These are phyloP conservation scores for Tephrocybe sp. DNA, from an alignment of 768 basidiomycete genomes.

Conservation along the genomic window DNA sequence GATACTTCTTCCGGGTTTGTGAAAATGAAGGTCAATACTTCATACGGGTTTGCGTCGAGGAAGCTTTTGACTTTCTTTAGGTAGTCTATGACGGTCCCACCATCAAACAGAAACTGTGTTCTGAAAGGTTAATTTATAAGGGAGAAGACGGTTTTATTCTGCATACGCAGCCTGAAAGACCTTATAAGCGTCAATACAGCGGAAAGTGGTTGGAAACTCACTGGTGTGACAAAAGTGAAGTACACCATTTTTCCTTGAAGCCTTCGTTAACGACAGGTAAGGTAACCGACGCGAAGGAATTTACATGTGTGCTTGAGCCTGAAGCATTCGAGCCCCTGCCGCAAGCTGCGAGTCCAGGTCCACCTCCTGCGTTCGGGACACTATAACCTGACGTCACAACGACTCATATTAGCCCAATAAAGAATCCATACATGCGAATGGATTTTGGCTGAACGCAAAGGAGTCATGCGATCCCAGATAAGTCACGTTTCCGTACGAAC, in stretches of 20 bases:
- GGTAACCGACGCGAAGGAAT: no score
- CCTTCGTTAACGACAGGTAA: not conserved
- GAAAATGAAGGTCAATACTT: conserved; percentile 64
- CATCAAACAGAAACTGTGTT: conserved; percentile 48
- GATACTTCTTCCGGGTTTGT: conserved; percentile 62
- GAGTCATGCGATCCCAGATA: conserved; percentile 58
- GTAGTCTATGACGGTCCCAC: conserved; percentile 50
- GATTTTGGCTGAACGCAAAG: conserved; percentile 48
- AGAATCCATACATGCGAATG: conserved; percentile 38
- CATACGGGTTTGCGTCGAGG: conserved; percentile 60
- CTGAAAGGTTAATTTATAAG: not conserved
- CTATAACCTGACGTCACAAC: conserved; percentile 23
- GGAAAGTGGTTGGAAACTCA: conserved; percentile 17
- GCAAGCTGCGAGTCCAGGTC: conserved; percentile 31
- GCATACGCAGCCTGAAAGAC: conserved; percentile 33
- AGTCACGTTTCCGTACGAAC: conserved; percentile 53
- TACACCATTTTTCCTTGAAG: conserved; percentile 28
- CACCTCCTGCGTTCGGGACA: conserved; percentile 39
- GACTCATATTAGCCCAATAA: not conserved
- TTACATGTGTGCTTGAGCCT: conserved; percentile 30
- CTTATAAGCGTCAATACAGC: not conserved
- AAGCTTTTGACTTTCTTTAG: conserved; percentile 53
- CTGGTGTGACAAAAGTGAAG: conserved; percentile 72
- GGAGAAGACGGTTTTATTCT: not conserved
- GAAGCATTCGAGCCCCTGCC: conserved; percentile 15